Base-by-base conservation (phyloP, 805 yeast species). In the Kodamaea kakaduensis region DNA sequence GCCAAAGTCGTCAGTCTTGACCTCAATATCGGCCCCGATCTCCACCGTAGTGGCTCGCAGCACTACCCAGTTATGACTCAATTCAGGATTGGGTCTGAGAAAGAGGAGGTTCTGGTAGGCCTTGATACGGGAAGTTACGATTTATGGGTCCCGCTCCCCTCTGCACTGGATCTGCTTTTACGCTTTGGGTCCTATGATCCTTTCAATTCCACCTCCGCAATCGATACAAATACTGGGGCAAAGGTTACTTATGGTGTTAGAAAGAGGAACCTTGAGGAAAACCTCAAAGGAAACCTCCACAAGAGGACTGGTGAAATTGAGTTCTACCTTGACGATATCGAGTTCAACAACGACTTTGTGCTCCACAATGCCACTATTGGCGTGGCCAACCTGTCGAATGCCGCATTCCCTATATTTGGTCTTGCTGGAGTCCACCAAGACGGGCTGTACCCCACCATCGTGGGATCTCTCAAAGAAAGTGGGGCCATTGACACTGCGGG, bases 401-500 rank as follows among this genome's bases (percentile, higher is more conserved):
- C 6, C 17, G 6, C 5, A 7, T 12, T 14, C 6, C 28, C 28
- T 4, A n/a, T 25, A 16, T 25, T 16, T 16, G 28, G 28, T 6
- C 14, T 12, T 16, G 28, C 10, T 5, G 12, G 7, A 7, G 10
- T 5, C 14, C 17, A 25, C 6, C 28, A 25, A n/a, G 28, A 25
- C 14, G 6, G 9, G 9, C n/a, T n/a, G n/a, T 16, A 17, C 9
- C 17, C 15, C 6, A 13, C 6, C 17, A 6, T 25, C 9, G 14
- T 14, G 17, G 28, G 7, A 4, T 13, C 6, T n/a, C 17, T 25
- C 10, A 25, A 25, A 10, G 28, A 5, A 7, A 17, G 14, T 5
- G 28, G 28, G 6, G 6, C 6, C 23, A 83, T 78, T 42, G 47
- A 68, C 25, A 68, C 71, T 31, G 65, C 67, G 24, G 74, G 74